Evolutionary conservation across 192 early-diverging fungal genomes (phyloP), one percentile per base, ranked within the genome.

Genomic region (Linnemannia exigua): DNA sequence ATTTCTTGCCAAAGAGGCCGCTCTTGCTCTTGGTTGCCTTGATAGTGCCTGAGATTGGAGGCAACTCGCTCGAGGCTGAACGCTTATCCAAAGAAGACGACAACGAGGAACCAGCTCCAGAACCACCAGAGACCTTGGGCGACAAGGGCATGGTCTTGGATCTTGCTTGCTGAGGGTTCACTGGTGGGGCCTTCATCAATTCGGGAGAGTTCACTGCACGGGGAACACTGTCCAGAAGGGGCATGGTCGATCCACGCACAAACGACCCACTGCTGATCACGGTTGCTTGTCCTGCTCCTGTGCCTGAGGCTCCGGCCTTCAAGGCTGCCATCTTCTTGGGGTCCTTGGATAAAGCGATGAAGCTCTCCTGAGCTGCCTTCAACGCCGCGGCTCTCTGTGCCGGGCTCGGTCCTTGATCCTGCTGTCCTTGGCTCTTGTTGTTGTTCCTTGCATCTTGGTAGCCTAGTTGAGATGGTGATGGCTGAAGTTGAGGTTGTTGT

Each of bases 91-190:
- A 72, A 31, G 69, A 85, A 0, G 61, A 76, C 22, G 78, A 80
- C 68, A 33, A 15, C 74, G 52, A 79, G 50, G 73, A 79, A 35
- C 83, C 72, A 79, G 22, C 54, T 67, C 83, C 83, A 75, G 70
- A 77, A 85, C 84, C 84, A 86, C 84, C 84, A 77, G 33, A 72
- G n/a, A n/a, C n/a, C n/a, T n/a, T n/a, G 46, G 16, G 41, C 66
- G 52, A 63, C 38, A 48, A 71, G 16, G 54, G 74, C 44, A 54
- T 44, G 17, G 25, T 61, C 44, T 44, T 72, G 66, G 46, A 37
- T 70, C 16, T 48, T n/a, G 74, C 9, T 44, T 44, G 41, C 41
- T 3, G 63, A 41, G 73, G 70, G 36, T 6, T 61, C 74, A 38
- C 35, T 41, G 20, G 3, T 11, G 75, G 16, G n/a, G n/a, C n/a